Conservation (phyloP, 352 stramenopile genomes). For the Pseudoperonospora humuli region DNA sequence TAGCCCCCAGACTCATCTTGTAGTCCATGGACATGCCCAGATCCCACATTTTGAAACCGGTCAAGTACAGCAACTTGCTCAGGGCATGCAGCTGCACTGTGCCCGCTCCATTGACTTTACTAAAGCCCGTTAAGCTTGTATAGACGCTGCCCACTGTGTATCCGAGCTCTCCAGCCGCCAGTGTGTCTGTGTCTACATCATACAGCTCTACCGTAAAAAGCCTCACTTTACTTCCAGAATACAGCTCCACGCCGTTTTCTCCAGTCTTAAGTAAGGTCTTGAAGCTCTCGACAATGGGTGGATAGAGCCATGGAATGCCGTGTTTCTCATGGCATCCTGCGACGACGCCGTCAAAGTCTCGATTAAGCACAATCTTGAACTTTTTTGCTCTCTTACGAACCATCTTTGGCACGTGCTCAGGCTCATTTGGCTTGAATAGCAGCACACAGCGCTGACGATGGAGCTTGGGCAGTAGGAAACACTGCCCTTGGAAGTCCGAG, state of each 20-base stretch:
- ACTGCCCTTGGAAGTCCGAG: conserved; percentile 57
- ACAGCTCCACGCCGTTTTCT: conserved; percentile 54
- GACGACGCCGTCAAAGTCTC: conserved; percentile 85
- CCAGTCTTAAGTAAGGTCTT: conserved; percentile 50
- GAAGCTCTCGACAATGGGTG: conserved; percentile 83
- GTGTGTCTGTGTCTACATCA: conserved; percentile 56
- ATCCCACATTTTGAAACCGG: conserved; percentile 81
- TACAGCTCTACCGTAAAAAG: conserved; percentile 90
- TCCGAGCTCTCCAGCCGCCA: conserved; percentile 88
- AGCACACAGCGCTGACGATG: conserved; percentile 87
- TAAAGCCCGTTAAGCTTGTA: conserved; percentile 84
- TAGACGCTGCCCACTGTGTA: conserved; percentile 91
- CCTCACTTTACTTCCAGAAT: conserved; percentile 45
- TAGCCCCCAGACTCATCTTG: conserved; percentile 74
- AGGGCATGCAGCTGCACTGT: conserved; percentile 82
- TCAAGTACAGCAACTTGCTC: conserved; percentile 59
- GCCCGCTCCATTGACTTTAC: conserved; percentile 54
- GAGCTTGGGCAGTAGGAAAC: conserved; percentile 84
- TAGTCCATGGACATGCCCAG: conserved; percentile 87
- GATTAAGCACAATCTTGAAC: conserved; percentile 85
- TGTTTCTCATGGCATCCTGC: conserved; percentile 89
- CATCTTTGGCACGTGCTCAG: conserved; percentile 83
- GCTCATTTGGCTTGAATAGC: conserved; percentile 28
- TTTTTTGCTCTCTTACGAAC: conserved; percentile 86
- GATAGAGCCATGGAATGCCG: conserved; percentile 90